phyloP scores from a whole-genome alignment of 148 eudicot genomes.

The Hydrangea macrophylla region DNA sequence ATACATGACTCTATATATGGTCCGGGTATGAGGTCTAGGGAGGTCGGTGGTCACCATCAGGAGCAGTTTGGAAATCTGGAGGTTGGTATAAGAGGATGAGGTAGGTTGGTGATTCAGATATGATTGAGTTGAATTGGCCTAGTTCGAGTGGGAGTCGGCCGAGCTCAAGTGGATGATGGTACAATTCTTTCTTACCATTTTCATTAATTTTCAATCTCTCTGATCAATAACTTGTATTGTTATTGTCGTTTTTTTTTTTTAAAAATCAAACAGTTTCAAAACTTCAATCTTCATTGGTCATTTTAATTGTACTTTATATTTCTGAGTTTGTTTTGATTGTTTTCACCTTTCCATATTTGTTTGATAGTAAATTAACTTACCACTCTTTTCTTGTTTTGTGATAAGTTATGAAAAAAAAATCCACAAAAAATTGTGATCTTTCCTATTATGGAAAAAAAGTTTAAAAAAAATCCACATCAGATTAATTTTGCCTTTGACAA shows the following conservation, averaged over 20 bases:
- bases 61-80: conserved; percentile 41
- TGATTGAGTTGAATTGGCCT: conserved; percentile 40
- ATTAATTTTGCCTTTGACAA: too few relatives aligned
- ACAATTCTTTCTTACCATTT: neutral
- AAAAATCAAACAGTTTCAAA: too few relatives aligned
- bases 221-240: neutral
- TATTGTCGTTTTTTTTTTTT: neutral
- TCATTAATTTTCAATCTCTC: too few relatives aligned
- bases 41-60: conserved; percentile 16
- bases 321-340: neutral
- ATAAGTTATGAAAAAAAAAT: too few relatives aligned
- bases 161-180: conserved; percentile 58
- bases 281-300: neutral
- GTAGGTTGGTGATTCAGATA: conserved; percentile 27
- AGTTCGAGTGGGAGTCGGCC: conserved; percentile 57
- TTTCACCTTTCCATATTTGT: neutral
- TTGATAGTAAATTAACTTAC: too few relatives aligned
- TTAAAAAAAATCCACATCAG: too few relatives aligned
- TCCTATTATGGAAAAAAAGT: too few relatives aligned
- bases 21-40: conserved; percentile 15
- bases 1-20: too few relatives aligned
- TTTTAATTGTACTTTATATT: neutral
- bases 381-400: too few relatives aligned
- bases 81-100: conserved; percentile 45
- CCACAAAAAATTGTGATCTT: too few relatives aligned